Evolutionary conservation across 129 eudicot genomes (phyloP).

Genomic region (Logfia minima): DNA sequence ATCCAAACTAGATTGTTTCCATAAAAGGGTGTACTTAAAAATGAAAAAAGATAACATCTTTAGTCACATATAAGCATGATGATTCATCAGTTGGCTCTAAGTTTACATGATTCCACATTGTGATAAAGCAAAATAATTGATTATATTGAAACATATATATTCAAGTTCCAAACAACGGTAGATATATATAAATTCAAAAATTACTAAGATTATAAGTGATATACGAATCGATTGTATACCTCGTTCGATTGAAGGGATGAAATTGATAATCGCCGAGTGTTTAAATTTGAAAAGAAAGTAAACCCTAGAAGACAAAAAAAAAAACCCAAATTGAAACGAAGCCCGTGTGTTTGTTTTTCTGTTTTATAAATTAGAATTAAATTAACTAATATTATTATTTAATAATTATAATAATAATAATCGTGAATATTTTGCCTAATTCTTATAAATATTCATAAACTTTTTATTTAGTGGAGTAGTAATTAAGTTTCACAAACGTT

Average conservation of each 20-base stretch:
- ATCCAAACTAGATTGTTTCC: background rate
- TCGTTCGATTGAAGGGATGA: background rate
- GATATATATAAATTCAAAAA: too few relatives aligned
- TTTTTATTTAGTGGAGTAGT: too few relatives aligned
- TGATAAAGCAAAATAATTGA: too few relatives aligned
- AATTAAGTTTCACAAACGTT: too few relatives aligned
- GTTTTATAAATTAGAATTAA: too few relatives aligned
- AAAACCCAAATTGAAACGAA: background rate
- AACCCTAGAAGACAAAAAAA: background rate
- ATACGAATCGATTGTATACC: background rate
- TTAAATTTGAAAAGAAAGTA: background rate
- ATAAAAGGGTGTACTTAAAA: background rate
- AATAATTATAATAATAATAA: too few relatives aligned
- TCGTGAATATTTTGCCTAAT: too few relatives aligned
- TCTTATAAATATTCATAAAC: too few relatives aligned
- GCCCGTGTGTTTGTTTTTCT: background rate
- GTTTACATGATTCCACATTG: background rate
- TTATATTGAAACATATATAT: background rate
- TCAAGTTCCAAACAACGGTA: too few relatives aligned
- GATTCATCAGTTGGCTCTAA: background rate
- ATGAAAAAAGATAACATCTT: background rate
- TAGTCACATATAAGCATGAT: background rate
- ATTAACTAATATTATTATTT: too few relatives aligned
- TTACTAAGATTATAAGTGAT: too few relatives aligned
- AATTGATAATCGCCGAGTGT: background rate